Percentiles rank a stretch among this genome's conserved stretches.
These are phyloP conservation scores for Tylopilus vinaceipallidus DNA, from an alignment of 768 basidiomycete species.

Conservation along the genomic window DNA sequence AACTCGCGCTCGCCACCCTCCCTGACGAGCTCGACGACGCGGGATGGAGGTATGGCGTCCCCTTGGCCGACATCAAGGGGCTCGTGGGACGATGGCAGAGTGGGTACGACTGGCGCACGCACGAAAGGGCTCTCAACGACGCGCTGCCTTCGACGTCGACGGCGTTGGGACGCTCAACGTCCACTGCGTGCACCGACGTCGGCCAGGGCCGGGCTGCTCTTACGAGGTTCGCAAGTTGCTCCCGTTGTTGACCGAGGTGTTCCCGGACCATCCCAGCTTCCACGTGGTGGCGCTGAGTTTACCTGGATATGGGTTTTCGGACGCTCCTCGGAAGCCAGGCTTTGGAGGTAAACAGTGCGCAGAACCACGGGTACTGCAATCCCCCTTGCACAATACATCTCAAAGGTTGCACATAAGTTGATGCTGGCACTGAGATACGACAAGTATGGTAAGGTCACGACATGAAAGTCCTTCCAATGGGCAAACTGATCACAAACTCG, in stretches of 20 bases:
- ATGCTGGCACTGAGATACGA: constrained; percentile 49
- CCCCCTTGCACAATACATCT: no score
- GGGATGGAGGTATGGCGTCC: constrained; percentile 51
- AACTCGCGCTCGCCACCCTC: constrained; percentile 45
- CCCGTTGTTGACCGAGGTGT: constrained; percentile 44
- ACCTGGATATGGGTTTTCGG: constrained; percentile 64
- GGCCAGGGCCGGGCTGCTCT: constrained; percentile 52
- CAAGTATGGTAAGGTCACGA: constrained; percentile 41
- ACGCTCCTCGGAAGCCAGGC: constrained; percentile 50
- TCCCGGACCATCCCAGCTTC: constrained; percentile 48
- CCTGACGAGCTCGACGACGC: constrained; percentile 57
- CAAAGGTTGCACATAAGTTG: constrained; percentile 45
- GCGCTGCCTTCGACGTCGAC: constrained; percentile 49
- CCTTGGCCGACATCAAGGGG: constrained; percentile 46
- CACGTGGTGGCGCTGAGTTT: constrained; percentile 60
- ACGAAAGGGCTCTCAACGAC: constrained; percentile 49
- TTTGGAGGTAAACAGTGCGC: constrained; percentile 51
- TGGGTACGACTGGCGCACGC: constrained; percentile 54
- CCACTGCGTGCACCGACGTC: constrained; percentile 63
- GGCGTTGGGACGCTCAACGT: constrained; percentile 48
- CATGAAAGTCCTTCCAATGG: no score
- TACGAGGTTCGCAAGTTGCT: constrained; percentile 54
- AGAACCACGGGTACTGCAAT: no score
- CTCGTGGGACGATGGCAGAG: constrained; percentile 49
- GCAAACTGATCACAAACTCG: not conserved